Base-by-base conservation (phyloP, 179 eudicot species). In the Beta lomatogona region DNA sequence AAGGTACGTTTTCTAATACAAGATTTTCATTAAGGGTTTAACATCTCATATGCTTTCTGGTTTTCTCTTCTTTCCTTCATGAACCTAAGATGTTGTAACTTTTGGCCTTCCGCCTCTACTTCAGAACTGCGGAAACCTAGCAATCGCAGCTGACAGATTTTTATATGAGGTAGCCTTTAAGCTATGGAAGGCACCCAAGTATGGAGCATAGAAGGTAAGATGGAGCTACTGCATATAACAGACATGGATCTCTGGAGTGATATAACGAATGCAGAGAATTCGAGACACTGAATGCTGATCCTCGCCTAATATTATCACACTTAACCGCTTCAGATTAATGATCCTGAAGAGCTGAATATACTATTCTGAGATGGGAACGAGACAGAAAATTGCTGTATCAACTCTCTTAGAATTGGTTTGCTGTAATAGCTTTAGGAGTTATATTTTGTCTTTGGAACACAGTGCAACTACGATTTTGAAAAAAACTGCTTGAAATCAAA, bases 161-260 rank as follows among this genome's bases (percentile, higher is more conserved):
- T 75, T 96, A 50, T 89, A 94, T 55, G 99, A 96, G 88, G 88
- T 94, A 44, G 97, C 99, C 36, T 96, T 96, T 77, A 96, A 96
- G 90, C 88, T 96, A 58, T 94, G 99, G 98, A 96, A 96, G 90
- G 96, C 98, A 80, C 98, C 99, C 52, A 96, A 96, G 80, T 96
- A 96, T 84, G 99, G 99, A 80, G 99, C 99, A 64, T 93, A 82
- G 65, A 21, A 18, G 46, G 70, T n/a, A 55, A 45, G 59, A 48
- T 18, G 53, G 50, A 82, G 73, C 77, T 71, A 57, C 11, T 52
- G 36, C 45, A 18, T 8, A 50, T 50, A 48, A 48, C 7, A 6
- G 76, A 74, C 57, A 45, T 61, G 61, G 54, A 41, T 9, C 25
- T 75, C 60, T 18, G 46, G 50, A 58, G 48, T 75, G 64, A 6